These are phyloP conservation scores for Pythium plurisporium DNA, from an alignment of 352 stramenopile genomes.

Conservation along the genomic window DNA sequence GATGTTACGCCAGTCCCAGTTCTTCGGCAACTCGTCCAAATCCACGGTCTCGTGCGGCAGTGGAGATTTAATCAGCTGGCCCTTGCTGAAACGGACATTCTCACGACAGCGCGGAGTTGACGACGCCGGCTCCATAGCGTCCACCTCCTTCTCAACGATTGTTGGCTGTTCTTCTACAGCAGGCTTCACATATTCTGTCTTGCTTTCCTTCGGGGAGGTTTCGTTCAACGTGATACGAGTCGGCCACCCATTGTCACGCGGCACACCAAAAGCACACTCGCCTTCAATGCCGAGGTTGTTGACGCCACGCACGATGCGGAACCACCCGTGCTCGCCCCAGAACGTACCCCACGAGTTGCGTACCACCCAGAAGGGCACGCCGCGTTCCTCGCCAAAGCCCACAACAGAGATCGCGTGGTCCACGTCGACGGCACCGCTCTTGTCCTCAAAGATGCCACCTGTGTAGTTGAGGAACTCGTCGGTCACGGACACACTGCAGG, in stretches of 20 bases:
- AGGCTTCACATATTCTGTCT: conserved; percentile 13
- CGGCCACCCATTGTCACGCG: conserved; percentile 73
- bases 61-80: conserved; percentile 65
- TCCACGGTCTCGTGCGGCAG: conserved; percentile 77
- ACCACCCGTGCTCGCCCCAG: conserved; percentile 96
- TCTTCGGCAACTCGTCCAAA: conserved; percentile 81
- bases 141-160: conserved; percentile 12
- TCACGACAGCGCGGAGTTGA: conserved; percentile 49
- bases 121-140: conserved; percentile 18
- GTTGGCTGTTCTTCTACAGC: not conserved
- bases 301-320: conserved; percentile 87
- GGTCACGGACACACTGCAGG: conserved; percentile 91
- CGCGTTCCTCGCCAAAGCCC: conserved; percentile 91
- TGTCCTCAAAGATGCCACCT: conserved; percentile 92
- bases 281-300: conserved; percentile 94
- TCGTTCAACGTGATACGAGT: conserved; percentile 34
- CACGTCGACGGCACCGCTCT: conserved; percentile 63
- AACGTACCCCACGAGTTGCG: conserved; percentile 94
- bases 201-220: conserved; percentile 11
- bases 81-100: conserved; percentile 55
- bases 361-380: conserved; percentile 93
- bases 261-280: conserved; percentile 91
- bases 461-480: conserved; percentile 89
- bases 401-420: conserved; percentile 95
- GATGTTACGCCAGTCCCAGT: conserved; percentile 94